Base-by-base conservation (phyloP, 352 stramenopile species). In the Globisporangium lucens region DNA sequence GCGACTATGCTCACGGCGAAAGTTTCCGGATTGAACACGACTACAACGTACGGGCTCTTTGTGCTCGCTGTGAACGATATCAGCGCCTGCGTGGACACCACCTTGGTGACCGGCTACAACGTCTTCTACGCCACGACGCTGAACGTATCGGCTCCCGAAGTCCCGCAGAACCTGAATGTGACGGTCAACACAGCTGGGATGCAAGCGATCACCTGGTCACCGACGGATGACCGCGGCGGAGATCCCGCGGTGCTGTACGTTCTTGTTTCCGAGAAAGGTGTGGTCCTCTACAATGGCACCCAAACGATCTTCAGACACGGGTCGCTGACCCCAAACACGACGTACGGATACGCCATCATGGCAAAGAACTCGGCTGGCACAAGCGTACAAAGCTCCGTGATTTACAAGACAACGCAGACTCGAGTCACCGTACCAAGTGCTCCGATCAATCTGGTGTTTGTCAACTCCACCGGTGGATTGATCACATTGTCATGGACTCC, bases 11-110 rank as follows among this genome's bases (percentile, higher is more conserved):
- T 85, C 15, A 79, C 65, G 9, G 69, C 66, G 12, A 80, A 78
- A 70, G 67, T 89, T 2, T 69, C 76, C 6, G 74, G 71, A 12
- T 68, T 91, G 2, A 59, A 75, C 3, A 71, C 82, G 2, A 85
- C 83, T 52, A 83, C 76, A 2, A 76, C 73, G 9, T 91, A 91
- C 41, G 77, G 82, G 1, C 83, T 91, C 58, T 68, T 77, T 27
- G 79, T 89, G 2, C 66, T 78, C 7, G 75, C 67, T 0, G 43
- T 85, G n/a, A 91, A 89, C 49, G 82, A 88, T 8, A 73, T 84
- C 13, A 89, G 68, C 12, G 74, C 79, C 0, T 89, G 80, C 57
- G 63, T 68, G 4, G 72, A 84, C 49, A 36, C 64, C 3, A 69
- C 65, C 0, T n/a, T 46, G 13, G 68, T 83, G 22, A 43, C 77